Evolutionary conservation across 108 stramenopile species (phyloP).

Genomic region (Discostella stelligeroides): DNA sequence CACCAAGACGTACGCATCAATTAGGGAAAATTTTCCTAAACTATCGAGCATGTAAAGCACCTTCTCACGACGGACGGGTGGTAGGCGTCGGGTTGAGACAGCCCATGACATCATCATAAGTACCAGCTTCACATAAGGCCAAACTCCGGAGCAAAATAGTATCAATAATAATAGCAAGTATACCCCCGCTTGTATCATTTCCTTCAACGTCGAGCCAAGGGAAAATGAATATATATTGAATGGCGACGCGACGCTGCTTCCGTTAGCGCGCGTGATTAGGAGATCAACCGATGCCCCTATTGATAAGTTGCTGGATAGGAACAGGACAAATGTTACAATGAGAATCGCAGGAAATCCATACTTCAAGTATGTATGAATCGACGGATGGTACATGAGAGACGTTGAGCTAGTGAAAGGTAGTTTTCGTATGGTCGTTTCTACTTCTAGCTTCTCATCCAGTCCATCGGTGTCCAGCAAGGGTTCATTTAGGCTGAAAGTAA

Average conservation of each 20-base stretch:
- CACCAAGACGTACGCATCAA: conserved; percentile 90
- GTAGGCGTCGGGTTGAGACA: conserved; percentile 40
- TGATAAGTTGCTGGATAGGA: conserved; percentile 69
- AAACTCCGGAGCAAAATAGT: conserved; percentile 84
- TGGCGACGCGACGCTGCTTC: conserved; percentile 38
- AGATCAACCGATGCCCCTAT: conserved; percentile 82
- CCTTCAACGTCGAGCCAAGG: conserved; percentile 76
- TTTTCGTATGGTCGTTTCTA: conserved; percentile 40
- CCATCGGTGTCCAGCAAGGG: conserved; percentile 36
- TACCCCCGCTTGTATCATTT: conserved; percentile 85
- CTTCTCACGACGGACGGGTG: conserved; percentile 61
- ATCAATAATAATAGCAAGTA: conserved; percentile 88
- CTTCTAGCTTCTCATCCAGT: conserved; percentile 43
- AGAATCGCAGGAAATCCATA: conserved; percentile 40
- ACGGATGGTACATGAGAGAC: conserved; percentile 49
- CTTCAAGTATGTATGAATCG: conserved; percentile 29
- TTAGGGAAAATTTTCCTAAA: conserved; percentile 89
- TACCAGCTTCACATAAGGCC: conserved; percentile 91
- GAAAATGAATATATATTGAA: conserved; percentile 76
- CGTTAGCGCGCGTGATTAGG: conserved; percentile 32
- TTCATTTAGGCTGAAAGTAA: conserved; percentile 23
- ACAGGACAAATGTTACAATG: conserved; percentile 23
- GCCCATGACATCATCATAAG: conserved; percentile 80
- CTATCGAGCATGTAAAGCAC: conserved; percentile 81
- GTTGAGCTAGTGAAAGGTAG: conserved; percentile 44